Evolutionary conservation across 495 filamentous ascomycete species (phyloP).

Genomic region (Bombardia bombarda): DNA sequence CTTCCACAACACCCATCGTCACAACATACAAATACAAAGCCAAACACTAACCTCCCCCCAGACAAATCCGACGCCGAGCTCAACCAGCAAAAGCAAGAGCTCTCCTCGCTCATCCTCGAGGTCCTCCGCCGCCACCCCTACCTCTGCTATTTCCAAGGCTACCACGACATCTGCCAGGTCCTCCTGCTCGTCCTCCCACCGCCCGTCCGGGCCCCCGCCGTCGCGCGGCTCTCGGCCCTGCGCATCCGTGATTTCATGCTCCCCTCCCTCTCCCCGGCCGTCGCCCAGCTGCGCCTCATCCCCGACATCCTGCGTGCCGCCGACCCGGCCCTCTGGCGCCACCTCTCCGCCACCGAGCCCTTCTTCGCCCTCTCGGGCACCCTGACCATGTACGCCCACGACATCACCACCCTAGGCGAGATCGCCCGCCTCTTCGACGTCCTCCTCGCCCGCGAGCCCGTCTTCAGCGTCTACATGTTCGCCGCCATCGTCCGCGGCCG

Average conservation of each 20-base stretch:
- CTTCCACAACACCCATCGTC: not conserved
- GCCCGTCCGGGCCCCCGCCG: slow-evolving; percentile 41
- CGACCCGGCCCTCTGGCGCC: slow-evolving; percentile 58
- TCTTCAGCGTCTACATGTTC: slow-evolving; percentile 84
- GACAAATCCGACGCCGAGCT: slow-evolving; percentile 50
- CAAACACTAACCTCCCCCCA: too few relatives aligned
- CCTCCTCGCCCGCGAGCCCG: slow-evolving; percentile 73
- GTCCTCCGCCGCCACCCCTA: slow-evolving; percentile 74
- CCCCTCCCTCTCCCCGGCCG: slow-evolving; percentile 70
- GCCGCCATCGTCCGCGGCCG: slow-evolving; percentile 77
- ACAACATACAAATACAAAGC: slow-evolving; percentile 6
- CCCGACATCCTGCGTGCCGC: slow-evolving; percentile 66
- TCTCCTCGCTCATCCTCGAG: slow-evolving; percentile 67
- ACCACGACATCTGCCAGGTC: slow-evolving; percentile 98
- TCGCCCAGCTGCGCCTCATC: slow-evolving; percentile 76
- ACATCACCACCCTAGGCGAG: slow-evolving; percentile 81
- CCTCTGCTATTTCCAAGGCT: slow-evolving; percentile 96
- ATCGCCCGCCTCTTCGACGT: slow-evolving; percentile 90
- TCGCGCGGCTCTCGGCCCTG: slow-evolving; percentile 74
- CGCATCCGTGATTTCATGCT: slow-evolving; percentile 98
- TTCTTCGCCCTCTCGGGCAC: slow-evolving; percentile 90
- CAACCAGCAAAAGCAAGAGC: slow-evolving; percentile 55
- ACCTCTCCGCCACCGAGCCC: slow-evolving; percentile 69
- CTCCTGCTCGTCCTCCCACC: slow-evolving; percentile 70
- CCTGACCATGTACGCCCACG: slow-evolving; percentile 91